Conservation (phyloP, 208 protist species). For the Novymonas esmeraldas region DNA sequence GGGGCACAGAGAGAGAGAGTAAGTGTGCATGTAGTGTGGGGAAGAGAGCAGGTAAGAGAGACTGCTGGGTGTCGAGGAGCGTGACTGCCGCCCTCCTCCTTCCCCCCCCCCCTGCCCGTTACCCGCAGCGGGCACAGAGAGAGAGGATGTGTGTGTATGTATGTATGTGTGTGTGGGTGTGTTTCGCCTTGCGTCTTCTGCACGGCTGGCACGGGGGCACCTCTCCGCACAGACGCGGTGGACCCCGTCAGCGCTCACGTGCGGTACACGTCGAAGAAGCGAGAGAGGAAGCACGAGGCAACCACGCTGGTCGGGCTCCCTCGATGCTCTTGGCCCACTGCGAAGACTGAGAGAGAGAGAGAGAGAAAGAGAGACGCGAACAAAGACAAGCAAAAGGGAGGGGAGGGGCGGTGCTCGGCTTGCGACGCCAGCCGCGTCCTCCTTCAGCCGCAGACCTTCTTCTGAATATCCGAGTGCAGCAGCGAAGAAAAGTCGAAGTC, state of each 20-base stretch:
- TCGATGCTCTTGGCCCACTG: background rate
- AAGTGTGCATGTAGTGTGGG: no score
- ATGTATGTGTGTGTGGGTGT: no score
- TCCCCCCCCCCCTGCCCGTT: no score
- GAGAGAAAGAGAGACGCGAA: background rate
- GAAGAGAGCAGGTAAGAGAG: no score
- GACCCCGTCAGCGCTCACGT: background rate
- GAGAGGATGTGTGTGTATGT: no score
- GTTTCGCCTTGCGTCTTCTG: no score
- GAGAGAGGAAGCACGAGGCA: background rate
- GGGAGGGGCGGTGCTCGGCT: background rate
- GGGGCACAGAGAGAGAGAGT: no score
- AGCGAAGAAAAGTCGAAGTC: constrained; percentile 73
- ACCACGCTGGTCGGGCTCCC: background rate
- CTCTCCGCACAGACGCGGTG: no score
- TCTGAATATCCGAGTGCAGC: constrained; percentile 25
- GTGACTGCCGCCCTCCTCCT: no score
- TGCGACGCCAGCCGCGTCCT: no score
- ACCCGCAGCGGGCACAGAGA: no score
- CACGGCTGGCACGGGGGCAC: background rate
- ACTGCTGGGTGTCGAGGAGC: no score
- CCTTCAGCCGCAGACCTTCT: constrained; percentile 13
- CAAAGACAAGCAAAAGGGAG: background rate
- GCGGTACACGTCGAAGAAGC: background rate
- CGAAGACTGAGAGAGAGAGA: background rate